Percentiles rank a stretch among this genome's conserved stretches.
Conservation (phyloP, 2,329 filamentous ascomycete genomes). For the Cercospora zeae-maydis region DNA sequence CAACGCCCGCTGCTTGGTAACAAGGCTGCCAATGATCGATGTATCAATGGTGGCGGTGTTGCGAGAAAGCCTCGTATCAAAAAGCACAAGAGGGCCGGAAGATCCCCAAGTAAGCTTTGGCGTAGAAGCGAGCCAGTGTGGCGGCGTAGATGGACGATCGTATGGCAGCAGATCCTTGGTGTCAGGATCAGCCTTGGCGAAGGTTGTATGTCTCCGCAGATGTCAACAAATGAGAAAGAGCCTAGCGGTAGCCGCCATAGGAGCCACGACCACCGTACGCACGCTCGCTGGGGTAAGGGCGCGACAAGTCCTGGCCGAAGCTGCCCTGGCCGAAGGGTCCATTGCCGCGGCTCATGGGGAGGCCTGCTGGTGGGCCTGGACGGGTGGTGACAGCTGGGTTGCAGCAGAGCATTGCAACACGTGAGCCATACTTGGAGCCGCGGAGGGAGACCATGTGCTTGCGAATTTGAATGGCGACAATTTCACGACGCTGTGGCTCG, state of each 20-base stretch:
- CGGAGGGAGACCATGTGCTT: constrained; percentile 99
- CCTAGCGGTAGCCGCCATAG: constrained; percentile 28
- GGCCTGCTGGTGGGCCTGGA: constrained; percentile 74
- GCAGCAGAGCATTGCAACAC: constrained; percentile 97
- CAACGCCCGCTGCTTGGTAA: constrained; percentile 21
- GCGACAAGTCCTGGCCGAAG: constrained; percentile 23
- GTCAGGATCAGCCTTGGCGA: constrained; percentile 15
- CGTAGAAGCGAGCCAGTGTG: constrained; percentile 24
- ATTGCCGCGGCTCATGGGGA: constrained; percentile 31
- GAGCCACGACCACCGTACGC: constrained; percentile 26
- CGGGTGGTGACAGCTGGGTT: constrained; percentile 87
- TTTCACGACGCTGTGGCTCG: constrained; percentile 80
- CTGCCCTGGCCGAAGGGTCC: constrained; percentile 22
- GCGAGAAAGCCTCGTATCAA: constrained; percentile 21
- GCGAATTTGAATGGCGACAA: constrained; percentile 87
- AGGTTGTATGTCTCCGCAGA: constrained; percentile 14
- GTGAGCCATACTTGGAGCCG: constrained; percentile 96
- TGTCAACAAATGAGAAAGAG: constrained; percentile 13
- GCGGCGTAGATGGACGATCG: constrained; percentile 24
- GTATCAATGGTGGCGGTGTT: constrained; percentile 17
- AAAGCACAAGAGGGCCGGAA: constrained; percentile 14
- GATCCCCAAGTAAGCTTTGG: constrained; percentile 22
- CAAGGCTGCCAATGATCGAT: constrained; percentile 20
- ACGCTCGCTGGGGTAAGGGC: constrained; percentile 17
- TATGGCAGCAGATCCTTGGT: constrained; percentile 16